Evolutionary conservation across 2,329 filamentous ascomycete species (phyloP), one percentile per base, ranked within the genome.

Genomic region (Xylariaceae sp.): DNA sequence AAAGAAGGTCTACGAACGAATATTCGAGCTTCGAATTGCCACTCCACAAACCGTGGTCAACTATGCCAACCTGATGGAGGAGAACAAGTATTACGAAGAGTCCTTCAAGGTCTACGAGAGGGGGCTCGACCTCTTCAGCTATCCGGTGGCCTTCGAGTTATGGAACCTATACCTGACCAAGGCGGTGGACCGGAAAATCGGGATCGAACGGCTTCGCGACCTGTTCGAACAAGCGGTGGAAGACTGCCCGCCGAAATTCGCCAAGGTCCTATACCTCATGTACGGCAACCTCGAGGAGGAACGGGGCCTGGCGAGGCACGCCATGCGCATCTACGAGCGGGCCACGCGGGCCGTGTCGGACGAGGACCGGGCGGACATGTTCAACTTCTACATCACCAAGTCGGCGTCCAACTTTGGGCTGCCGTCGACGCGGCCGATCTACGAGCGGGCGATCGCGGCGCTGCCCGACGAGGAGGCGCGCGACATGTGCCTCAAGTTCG

Each of bases 121-220:
- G 40, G 92, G 92, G 3, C 70, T 98, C 23, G 92, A 98, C 58
- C 79, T 98, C n/a, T 98, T 98, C 70, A 94, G 80, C 58, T 98
- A 96, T 52, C 92, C 92, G 0, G 90, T 96, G 13, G 92, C 92
- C 12, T 98, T 98, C 58, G 92, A 98, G 65, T 71, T 98, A 15
- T 98, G 92, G 93, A 98, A 98, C 49, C 64, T 98, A 7, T 98
- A 98, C 59, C 75, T 98, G 35, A 95, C 88, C 35, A 98, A 98
- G 62, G 92, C 92, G 0, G 89, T 96, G 15, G 88, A 95, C 56
- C 84, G 92, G 37, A 92, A 94, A 60, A 94, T 96, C 54, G 82
- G 86, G 36, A 95, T 98, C 49, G 92, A 98, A 58, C 76, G 92
- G 32, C 68, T 98, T 16, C 80, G 92, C 38, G 93, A 98, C 58